phyloP scores from a whole-genome alignment of 164 flowering plant species.

The Aristolochia contorta region DNA sequence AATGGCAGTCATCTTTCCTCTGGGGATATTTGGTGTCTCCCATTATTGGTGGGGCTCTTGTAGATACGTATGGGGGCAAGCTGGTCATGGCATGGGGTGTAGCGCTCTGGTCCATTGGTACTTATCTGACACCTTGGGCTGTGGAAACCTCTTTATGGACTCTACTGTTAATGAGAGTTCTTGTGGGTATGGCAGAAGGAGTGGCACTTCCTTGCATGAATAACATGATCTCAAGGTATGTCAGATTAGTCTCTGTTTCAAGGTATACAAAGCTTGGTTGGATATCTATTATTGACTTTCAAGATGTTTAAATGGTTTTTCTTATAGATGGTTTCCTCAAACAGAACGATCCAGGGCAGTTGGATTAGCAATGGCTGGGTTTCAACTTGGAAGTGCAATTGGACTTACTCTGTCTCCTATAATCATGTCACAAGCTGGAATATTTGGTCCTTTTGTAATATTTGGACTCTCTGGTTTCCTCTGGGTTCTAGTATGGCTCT shows the following conservation, averaged over 20 bases:
- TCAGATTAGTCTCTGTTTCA: not conserved
- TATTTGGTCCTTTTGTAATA: constrained; percentile 93
- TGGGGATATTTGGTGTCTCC: constrained; percentile 96
- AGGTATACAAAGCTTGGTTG: not conserved
- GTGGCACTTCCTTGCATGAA: constrained; percentile 99
- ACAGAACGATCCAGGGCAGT: constrained; percentile 90
- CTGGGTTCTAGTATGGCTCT: constrained; percentile 93
- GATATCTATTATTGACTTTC: not conserved
- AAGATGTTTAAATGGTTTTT: constrained; percentile 15
- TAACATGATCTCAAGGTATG: constrained; percentile 87
- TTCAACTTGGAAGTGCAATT: constrained; percentile 78
- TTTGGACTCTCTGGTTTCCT: constrained; percentile 90
- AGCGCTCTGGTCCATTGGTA: constrained; percentile 83
- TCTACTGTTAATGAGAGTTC: constrained; percentile 52
- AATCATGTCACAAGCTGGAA: constrained; percentile 84
- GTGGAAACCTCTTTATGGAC: constrained; percentile 73
- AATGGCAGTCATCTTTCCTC: constrained; percentile 88
- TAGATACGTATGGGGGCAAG: constrained; percentile 87
- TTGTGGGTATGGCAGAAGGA: constrained; percentile 93
- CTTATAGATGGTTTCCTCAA: constrained; percentile 86
- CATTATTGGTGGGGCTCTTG: constrained; percentile 88
- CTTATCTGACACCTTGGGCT: constrained; percentile 95
- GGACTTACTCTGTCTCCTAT: constrained; percentile 93
- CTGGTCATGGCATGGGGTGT: constrained; percentile 94
- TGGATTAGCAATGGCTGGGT: constrained; percentile 94